phyloP scores from a whole-genome alignment of 306 rosid species.

The Sophora flavescens region DNA sequence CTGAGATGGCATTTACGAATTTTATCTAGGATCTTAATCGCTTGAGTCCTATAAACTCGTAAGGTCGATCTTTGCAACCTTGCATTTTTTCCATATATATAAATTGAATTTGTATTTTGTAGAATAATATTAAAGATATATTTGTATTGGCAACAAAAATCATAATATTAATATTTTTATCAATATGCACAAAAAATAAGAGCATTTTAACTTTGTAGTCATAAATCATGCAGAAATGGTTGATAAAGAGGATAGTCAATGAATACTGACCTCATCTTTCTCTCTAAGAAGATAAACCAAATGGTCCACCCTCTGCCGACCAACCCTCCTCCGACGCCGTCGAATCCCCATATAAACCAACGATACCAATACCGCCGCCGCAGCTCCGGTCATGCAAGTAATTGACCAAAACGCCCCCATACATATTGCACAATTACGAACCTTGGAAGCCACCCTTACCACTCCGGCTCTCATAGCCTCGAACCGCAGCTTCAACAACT shows the following conservation, averaged over 20 bases:
- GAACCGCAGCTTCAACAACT: slow-evolving; percentile 44
- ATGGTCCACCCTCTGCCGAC: slow-evolving; percentile 36
- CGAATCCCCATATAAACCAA: slow-evolving; percentile 40
- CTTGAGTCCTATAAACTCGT: too few relatives aligned
- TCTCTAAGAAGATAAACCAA: slow-evolving; percentile 49
- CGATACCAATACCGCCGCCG: slow-evolving; percentile 29
- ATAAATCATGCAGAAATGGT: too few relatives aligned
- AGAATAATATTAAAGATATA: too few relatives aligned
- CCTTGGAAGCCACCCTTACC: slow-evolving; percentile 40
- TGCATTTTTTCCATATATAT: too few relatives aligned
- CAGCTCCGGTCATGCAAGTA: slow-evolving; percentile 49
- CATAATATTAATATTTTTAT: too few relatives aligned
- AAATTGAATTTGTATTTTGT: too few relatives aligned
- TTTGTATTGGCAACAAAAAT: too few relatives aligned
- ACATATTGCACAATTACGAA: slow-evolving; percentile 33
- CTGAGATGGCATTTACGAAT: too few relatives aligned
- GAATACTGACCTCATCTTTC: slow-evolving; percentile 66
- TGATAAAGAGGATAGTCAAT: not conserved
- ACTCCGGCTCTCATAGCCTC: slow-evolving; percentile 47
- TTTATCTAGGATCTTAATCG: too few relatives aligned
- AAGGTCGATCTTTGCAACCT: too few relatives aligned
- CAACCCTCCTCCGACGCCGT: slow-evolving; percentile 47
- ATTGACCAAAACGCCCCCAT: slow-evolving; percentile 56
- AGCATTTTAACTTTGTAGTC: too few relatives aligned
- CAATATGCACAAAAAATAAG: too few relatives aligned